A percentile compares a stretch with the other conserved stretches of the same genome.
These are phyloP conservation scores for Cyclospora cayetanensis DNA, from an alignment of 169 alveolate species.

Conservation along the genomic window DNA sequence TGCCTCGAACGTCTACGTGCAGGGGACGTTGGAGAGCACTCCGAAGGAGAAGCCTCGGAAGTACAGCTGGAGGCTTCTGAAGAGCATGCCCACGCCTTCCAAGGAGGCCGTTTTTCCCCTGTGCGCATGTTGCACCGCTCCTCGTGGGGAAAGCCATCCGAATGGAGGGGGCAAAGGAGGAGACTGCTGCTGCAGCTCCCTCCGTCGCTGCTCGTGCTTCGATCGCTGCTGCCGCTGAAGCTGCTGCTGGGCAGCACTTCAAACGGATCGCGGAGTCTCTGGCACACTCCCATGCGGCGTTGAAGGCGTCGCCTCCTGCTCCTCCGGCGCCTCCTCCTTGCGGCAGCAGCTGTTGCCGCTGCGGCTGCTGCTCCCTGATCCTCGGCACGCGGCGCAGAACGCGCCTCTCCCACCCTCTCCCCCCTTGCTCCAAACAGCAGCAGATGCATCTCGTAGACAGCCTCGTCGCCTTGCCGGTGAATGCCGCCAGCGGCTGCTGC, in stretches of 20 bases:
- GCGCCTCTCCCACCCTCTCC: background rate
- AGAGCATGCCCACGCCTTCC: background rate
- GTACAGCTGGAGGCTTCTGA: background rate
- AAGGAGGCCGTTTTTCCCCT: too few relatives aligned
- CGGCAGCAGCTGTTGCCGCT: background rate
- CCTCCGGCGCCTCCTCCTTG: background rate
- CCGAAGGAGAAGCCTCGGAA: background rate
- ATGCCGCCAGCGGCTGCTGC: too few relatives aligned
- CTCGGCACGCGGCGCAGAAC: background rate
- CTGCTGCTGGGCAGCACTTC: too few relatives aligned
- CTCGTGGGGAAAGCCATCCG: too few relatives aligned
- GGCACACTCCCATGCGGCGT: background rate
- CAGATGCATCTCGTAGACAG: slow-evolving; percentile 2
- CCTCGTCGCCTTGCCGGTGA: slow-evolving; percentile 40
- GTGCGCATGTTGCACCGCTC: background rate
- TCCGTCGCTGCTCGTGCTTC: slow-evolving; percentile 5
- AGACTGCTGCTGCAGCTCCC: slow-evolving; percentile 26
- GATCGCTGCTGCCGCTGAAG: slow-evolving; percentile 11
- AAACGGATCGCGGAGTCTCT: too few relatives aligned
- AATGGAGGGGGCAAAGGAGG: too few relatives aligned
- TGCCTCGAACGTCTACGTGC: background rate
- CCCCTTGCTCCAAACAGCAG: slow-evolving; percentile 59
- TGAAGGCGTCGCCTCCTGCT: background rate
- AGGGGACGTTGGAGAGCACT: background rate
- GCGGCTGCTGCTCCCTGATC: slow-evolving; percentile 14